A percentile compares a stretch with the other conserved stretches of the same genome.
Evolutionary conservation across 2,329 filamentous ascomycete genomes (phyloP).

Genomic region (Xylariomycetidae sp.): DNA sequence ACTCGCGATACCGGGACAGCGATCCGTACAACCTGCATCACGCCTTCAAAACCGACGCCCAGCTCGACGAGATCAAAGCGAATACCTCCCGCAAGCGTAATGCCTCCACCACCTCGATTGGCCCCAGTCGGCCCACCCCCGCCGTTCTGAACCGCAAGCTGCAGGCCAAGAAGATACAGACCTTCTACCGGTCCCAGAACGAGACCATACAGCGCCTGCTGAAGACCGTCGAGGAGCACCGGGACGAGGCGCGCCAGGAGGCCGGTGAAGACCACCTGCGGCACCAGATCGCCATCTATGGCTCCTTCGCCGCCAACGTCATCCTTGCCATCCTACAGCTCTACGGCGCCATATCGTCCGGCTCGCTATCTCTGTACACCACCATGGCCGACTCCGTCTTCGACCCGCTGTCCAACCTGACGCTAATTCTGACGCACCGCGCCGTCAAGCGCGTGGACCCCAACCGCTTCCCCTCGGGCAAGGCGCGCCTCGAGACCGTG

Average conservation of each 20-base stretch:
- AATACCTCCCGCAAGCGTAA: slow-evolving; percentile 76
- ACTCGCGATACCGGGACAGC: slow-evolving; percentile 47
- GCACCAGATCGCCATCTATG: slow-evolving; percentile 62
- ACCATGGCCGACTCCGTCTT: slow-evolving; percentile 96
- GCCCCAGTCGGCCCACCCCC: too few relatives aligned
- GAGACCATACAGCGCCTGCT: slow-evolving; percentile 88
- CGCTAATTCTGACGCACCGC: slow-evolving; percentile 79
- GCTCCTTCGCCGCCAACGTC: slow-evolving; percentile 75
- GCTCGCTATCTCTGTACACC: slow-evolving; percentile 92
- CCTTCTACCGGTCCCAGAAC: slow-evolving; percentile 89
- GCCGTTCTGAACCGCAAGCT: slow-evolving; percentile 12
- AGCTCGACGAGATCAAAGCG: slow-evolving; percentile 73
- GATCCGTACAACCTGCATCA: slow-evolving; percentile 80
- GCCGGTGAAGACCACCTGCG: slow-evolving; percentile 77
- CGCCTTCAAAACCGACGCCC: slow-evolving; percentile 70
- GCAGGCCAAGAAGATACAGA: slow-evolving; percentile 56
- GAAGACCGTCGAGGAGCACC: slow-evolving; percentile 89
- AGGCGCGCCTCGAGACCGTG: slow-evolving; percentile 88
- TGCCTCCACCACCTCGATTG: slow-evolving; percentile 27
- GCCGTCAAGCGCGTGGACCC: slow-evolving; percentile 85
- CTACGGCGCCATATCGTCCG: slow-evolving; percentile 80
- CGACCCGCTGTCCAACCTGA: slow-evolving; percentile 85
- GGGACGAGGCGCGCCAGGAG: slow-evolving; percentile 74
- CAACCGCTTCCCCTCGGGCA: slow-evolving; percentile 82
- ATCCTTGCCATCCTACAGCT: slow-evolving; percentile 75